Evolutionary conservation across 2,329 filamentous ascomycete genomes (phyloP).

Genomic region (Diplodia scrobiculata): DNA sequence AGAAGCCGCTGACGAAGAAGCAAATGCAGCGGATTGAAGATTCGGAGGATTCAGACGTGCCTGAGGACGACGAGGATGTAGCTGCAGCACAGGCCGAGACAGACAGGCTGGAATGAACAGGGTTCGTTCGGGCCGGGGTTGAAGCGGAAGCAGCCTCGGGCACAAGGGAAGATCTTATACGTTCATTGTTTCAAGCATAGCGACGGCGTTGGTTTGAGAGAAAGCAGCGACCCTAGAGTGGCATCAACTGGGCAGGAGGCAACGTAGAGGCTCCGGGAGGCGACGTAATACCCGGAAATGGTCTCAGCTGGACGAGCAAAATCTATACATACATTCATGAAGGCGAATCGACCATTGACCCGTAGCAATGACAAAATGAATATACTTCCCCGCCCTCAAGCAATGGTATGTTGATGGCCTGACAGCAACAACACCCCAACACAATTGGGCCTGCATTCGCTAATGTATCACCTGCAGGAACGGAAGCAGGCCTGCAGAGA

Average conservation of each 20-base stretch:
- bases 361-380: not conserved
- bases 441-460: not conserved
- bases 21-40: slow-evolving; percentile 31
- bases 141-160: not conserved
- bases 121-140: not conserved
- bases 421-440: not conserved
- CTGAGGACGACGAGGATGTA: slow-evolving; percentile 4
- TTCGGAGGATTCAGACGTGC: slow-evolving; percentile 26
- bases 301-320: not conserved
- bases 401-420: slow-evolving; percentile 7
- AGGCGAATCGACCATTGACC: not conserved
- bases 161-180: not conserved
- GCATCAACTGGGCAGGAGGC: not conserved
- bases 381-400: not conserved
- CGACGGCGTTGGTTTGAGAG: slow-evolving; percentile 20
- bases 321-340: not conserved
- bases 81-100: not conserved
- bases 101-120: not conserved
- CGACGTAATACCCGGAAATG: no score
- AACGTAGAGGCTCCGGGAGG: no score
- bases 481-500: not conserved
- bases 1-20: slow-evolving; percentile 42
- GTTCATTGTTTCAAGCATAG: slow-evolving; percentile 10
- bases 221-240: not conserved
- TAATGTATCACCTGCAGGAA: slow-evolving; percentile 6